Conservation (phyloP, 306 rosid genomes). For the Vigna trinervia region DNA sequence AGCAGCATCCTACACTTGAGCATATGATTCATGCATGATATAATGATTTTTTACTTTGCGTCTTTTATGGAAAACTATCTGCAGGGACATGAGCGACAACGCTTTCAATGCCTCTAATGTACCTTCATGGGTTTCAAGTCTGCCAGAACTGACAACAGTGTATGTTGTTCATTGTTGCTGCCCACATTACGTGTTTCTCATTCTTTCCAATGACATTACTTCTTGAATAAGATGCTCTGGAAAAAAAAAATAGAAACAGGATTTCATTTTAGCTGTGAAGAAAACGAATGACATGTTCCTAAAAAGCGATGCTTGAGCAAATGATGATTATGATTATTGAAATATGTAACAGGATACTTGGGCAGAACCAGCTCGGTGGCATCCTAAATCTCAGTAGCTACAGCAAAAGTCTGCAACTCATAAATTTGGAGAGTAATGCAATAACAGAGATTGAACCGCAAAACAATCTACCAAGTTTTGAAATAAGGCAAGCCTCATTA, state of each 20-base stretch:
- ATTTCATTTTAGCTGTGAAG: neutral
- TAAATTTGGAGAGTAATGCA: constrained; percentile 45
- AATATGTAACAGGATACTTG: constrained; percentile 49
- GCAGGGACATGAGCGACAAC: constrained; percentile 68
- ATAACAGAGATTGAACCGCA: constrained; percentile 14
- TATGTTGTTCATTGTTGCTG: constrained; percentile 50
- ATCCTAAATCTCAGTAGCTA: constrained; percentile 45
- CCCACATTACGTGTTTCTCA: constrained; percentile 1
- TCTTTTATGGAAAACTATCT: constrained; percentile 34
- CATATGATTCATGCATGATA: constrained; percentile 16
- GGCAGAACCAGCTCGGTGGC: constrained; percentile 47
- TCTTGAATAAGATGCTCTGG: neutral
- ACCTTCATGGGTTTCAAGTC: constrained; percentile 65
- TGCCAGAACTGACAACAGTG: constrained; percentile 57
- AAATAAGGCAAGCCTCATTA: constrained; percentile 46
- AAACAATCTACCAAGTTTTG: constrained; percentile 11
- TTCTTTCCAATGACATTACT: neutral
- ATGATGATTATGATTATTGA: constrained; percentile 32
- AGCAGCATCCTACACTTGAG: neutral
- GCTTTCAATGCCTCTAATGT: constrained; percentile 48
- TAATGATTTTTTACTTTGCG: constrained; percentile 12
- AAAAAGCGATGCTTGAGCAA: neutral
- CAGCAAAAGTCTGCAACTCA: constrained; percentile 44
- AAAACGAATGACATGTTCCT: too few relatives aligned
- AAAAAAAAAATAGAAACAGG: neutral